Evolutionary conservation across 73 alveolate species (phyloP), one percentile per base, ranked within the genome.

Genomic region (Paramecium caudatum): DNA sequence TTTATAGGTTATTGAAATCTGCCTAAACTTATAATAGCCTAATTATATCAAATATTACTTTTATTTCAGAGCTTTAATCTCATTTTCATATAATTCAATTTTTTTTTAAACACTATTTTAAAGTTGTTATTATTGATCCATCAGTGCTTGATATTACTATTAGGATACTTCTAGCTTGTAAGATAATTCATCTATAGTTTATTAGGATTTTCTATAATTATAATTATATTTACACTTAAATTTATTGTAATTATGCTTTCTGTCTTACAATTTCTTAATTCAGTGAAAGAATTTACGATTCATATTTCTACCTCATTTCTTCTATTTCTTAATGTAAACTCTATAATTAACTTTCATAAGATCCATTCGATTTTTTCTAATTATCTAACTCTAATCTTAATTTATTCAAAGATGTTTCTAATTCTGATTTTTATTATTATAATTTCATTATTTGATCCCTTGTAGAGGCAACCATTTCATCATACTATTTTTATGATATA

Each of bases 91-190:
- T 55, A 55, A 55, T 23, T 55, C 80, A 5, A 10, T 55, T 55
- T 55, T 55, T 43, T 55, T 55, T 2, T 37, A 55, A 5, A 55
- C 80, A 55, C 80, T 55, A 55, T 55, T 55, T 55, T 55, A 55
- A 27, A 55, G 30, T 55, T 55, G n/a, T 55, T 16, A 23, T 55
- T 55, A 15, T 9, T 55, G 17, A 27, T 55, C 80, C 30, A 55
- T 10, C 30, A 55, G 30, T 21, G 23, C 12, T 23, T 4, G 30
- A 5, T 23, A 55, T 55, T 55, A 27, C 5, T 55, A 55, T 55
- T 55, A 9, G 0, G 80, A 55, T 23, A 43, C 80, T 27, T 55
- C 80, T 7, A 55, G 30, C 30, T 55, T 27, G 16, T 55, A 55
- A 10, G 23, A 55, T 0, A 55, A 55, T 23, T 55, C 80, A 55